phyloP scores from a whole-genome alignment of 169 alveolate genomes.

The Plasmodium gallinaceum region DNA sequence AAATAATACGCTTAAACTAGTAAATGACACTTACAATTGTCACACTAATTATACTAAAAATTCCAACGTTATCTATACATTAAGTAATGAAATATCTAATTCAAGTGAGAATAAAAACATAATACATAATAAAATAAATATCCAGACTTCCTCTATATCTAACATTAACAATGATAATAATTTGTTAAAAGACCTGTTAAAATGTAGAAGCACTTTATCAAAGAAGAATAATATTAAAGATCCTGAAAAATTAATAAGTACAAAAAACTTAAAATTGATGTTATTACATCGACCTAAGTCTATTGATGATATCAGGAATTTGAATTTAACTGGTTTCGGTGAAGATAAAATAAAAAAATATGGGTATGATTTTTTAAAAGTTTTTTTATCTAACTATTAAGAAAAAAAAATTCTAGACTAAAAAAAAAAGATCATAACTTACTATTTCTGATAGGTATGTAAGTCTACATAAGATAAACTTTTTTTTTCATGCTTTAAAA shows the following conservation, averaged over 20 bases:
- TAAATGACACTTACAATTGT: not conserved
- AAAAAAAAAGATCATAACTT: not conserved
- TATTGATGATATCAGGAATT: slow-evolving; percentile 46
- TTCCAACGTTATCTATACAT: not conserved
- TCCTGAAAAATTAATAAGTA: slow-evolving; percentile 75
- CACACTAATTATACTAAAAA: not conserved
- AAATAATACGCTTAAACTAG: not conserved
- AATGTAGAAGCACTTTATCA: slow-evolving; percentile 47
- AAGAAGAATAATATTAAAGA: slow-evolving; percentile 46
- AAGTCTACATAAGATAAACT: not conserved
- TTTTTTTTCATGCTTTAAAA: too few relatives aligned
- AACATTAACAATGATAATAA: slow-evolving; percentile 12
- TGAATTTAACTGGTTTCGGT: slow-evolving; percentile 57
- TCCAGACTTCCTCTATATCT: not conserved
- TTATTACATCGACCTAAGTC: slow-evolving; percentile 46
- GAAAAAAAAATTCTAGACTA: not conserved
- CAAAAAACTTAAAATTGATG: slow-evolving; percentile 66
- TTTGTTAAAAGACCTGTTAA: slow-evolving; percentile 19
- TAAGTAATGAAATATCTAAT: slow-evolving; percentile 3
- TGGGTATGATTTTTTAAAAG: slow-evolving; percentile 50
- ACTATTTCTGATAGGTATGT: not conserved
- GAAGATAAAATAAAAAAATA: slow-evolving; percentile 66
- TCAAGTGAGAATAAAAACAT: not conserved
- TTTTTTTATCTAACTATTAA: slow-evolving; percentile 29
- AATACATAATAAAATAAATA: not conserved